Evolutionary conservation across 441 rosid genomes (phyloP), one percentile per base, ranked within the genome.

Genomic region (Brassica hybrid): DNA sequence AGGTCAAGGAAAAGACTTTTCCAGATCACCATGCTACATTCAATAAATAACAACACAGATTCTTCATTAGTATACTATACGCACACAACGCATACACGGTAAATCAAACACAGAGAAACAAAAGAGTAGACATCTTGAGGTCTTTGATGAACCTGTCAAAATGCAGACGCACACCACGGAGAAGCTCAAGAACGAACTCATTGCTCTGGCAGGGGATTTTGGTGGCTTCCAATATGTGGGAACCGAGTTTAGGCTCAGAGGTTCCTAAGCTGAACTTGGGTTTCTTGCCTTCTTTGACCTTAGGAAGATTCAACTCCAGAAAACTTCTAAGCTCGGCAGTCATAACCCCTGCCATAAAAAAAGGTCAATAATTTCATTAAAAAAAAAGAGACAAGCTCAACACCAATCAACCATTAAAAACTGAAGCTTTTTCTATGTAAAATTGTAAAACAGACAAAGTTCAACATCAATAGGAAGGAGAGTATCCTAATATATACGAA

Each of bases 241-340:
- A 94, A 16, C 98, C 99, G 45, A 94, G 78, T 86, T 94, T 96
- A 72, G 96, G 97, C 84, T 96, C 99, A 3, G 96, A 84, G 76
- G 92, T 85, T 68, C 99, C 99, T 75, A 96, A 79, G 80, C 91
- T 92, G 68, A 89, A 96, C 82, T 92, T 96, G 4, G 95, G 75
- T 79, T 92, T 96, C 92, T 94, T 94, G 76, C 96, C 92, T 71
- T 88, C 96, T 82, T 95, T 90, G 21, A 94, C 97, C 77, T 92
- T 94, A 6, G 98, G 98, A 41, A 96, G 94, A 86, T 91, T 96
- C 69, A 96, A 73, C 87, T 94, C 98, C 79, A 94, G 84, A 65
- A 93, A 91, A 76, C 84, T 92, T 83, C 96, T 88, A 82, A 95
- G 83, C 75, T 95, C 98, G 57, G 91, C 92, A 5, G 94, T 93